These are phyloP conservation scores for Lupinus albus DNA, from an alignment of 306 rosid species.

Conservation along the genomic window DNA sequence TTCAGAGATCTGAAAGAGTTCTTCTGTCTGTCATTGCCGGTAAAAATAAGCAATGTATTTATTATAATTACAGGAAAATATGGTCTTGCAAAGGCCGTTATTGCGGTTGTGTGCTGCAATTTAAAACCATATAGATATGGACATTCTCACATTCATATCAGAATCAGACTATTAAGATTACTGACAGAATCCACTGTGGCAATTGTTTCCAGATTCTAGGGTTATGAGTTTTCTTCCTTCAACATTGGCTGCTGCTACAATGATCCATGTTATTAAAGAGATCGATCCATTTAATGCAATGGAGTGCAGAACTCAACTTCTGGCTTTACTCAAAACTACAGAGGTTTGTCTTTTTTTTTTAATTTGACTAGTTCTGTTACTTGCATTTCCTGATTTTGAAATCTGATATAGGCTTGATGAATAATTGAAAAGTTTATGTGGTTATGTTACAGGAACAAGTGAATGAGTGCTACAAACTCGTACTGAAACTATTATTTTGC, in stretches of 20 bases:
- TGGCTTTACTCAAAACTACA: slow-evolving; percentile 54
- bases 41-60: slow-evolving; percentile 33
- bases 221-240: slow-evolving; percentile 66
- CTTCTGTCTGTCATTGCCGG: slow-evolving; percentile 67
- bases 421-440: slow-evolving; percentile 19
- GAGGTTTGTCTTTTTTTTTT: slow-evolving; percentile 52
- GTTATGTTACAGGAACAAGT: slow-evolving; percentile 58
- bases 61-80: too few relatives aligned
- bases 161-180: background rate
- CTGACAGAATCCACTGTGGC: background rate
- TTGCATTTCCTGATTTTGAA: slow-evolving; percentile 2
- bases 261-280: slow-evolving; percentile 66
- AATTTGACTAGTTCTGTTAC: too few relatives aligned
- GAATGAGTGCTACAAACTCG: slow-evolving; percentile 63
- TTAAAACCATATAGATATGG: background rate
- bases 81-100: too few relatives aligned
- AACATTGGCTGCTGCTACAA: slow-evolving; percentile 68
- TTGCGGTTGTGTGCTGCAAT: too few relatives aligned
- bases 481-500: slow-evolving; percentile 46
- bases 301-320: slow-evolving; percentile 57
- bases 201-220: slow-evolving; percentile 58
- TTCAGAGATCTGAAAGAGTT: slow-evolving; percentile 61
- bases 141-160: background rate
- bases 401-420: slow-evolving; percentile 9
- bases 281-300: slow-evolving; percentile 55